Evolutionary conservation across 2,329 filamentous ascomycete species (phyloP).

Genomic region (Geosmithia flava): DNA sequence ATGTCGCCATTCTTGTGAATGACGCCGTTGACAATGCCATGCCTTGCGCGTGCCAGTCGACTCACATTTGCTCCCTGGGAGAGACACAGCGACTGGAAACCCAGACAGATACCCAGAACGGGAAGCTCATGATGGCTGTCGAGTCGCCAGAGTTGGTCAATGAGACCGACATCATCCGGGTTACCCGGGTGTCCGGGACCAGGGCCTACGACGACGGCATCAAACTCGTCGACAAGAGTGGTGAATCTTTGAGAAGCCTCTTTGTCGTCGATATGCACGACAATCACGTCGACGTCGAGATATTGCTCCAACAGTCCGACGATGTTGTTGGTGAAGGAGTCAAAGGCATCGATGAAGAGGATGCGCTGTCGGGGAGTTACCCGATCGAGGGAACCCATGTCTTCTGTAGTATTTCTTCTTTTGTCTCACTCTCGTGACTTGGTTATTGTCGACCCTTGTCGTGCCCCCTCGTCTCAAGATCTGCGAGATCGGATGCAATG

Average conservation of each 20-base stretch:
- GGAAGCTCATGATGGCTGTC: conserved; percentile 50
- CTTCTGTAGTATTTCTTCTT: background rate
- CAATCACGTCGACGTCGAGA: conserved; percentile 48
- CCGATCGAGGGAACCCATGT: background rate
- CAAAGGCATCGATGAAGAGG: conserved; percentile 89
- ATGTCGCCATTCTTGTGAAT: conserved; percentile 49
- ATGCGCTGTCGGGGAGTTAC: conserved; percentile 34
- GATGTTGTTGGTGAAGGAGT: conserved; percentile 96
- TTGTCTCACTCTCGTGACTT: too few species aligned
- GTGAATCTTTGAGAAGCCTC: conserved; percentile 31
- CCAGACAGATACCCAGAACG: conserved; percentile 78
- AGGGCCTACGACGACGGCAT: conserved; percentile 81
- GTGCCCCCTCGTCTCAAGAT: background rate
- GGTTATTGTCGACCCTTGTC: background rate
- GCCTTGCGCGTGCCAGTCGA: conserved; percentile 58
- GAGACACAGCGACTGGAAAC: conserved; percentile 71
- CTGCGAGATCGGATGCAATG: background rate
- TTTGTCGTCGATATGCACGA: conserved; percentile 22
- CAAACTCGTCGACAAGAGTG: conserved; percentile 44
- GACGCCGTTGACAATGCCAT: conserved; percentile 67
- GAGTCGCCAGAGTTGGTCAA: conserved; percentile 63
- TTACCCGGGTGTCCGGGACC: conserved; percentile 73
- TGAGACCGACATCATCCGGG: conserved; percentile 68
- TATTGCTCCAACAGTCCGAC: conserved; percentile 64
- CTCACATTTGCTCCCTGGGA: conserved; percentile 55